Conservation (phyloP, 2,329 filamentous ascomycete species). For the Xylariaceae sp. region DNA sequence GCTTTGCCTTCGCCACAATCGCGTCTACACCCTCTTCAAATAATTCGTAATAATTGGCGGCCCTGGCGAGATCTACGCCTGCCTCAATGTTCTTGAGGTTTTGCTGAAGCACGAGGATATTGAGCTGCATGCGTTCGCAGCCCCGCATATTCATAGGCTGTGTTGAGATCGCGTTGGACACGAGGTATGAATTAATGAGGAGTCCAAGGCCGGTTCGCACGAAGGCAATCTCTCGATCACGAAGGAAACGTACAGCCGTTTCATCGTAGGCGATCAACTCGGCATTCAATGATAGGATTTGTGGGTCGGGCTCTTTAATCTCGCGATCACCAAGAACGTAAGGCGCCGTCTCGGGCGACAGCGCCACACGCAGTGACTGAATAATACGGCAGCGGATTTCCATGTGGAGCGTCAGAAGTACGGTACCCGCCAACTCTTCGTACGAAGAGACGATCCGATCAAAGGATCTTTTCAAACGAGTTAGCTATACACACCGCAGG, state of each 20-base stretch:
- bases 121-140: constrained; percentile 86
- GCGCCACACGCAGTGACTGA: constrained; percentile 72
- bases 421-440: constrained; percentile 77
- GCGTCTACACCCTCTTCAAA: constrained; percentile 71
- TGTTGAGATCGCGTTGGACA: constrained; percentile 73
- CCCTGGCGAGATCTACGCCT: constrained; percentile 67
- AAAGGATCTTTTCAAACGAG: constrained; percentile 68
- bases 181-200: constrained; percentile 80
- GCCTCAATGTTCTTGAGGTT: constrained; percentile 93
- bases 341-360: constrained; percentile 65
- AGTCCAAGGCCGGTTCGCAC: constrained; percentile 77
- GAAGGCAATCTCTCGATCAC: constrained; percentile 73
- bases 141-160: constrained; percentile 85
- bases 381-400: constrained; percentile 87
- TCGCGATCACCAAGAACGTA: constrained; percentile 72
- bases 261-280: constrained; percentile 89
- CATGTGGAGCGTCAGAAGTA: constrained; percentile 85
- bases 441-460: constrained; percentile 86
- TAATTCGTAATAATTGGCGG: constrained; percentile 72
- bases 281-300: constrained; percentile 82
- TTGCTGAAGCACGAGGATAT: constrained; percentile 93
- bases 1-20: constrained; percentile 68
- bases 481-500: constrained; percentile 11
- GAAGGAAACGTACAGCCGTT: constrained; percentile 75
- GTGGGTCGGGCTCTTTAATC: constrained; percentile 78